A percentile compares a stretch with the other conserved stretches of the same genome.
Evolutionary conservation across 805 yeast species (phyloP).

Genomic region (Clavispora santaluciae): DNA sequence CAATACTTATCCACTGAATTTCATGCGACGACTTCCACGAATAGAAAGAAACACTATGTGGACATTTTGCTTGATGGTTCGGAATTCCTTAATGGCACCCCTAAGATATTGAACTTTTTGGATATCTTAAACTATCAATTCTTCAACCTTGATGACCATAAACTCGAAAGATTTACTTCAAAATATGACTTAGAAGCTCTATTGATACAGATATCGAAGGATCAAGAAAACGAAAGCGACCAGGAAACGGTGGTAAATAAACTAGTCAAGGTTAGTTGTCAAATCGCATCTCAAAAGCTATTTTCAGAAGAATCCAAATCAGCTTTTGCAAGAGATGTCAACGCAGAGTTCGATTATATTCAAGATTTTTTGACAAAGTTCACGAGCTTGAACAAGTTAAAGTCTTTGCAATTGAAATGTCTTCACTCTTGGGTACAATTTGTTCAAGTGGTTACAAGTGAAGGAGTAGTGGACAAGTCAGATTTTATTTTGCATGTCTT

Average conservation of each 20-base stretch:
- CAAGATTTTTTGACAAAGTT: constrained; percentile 40
- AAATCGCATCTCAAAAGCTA: constrained; percentile 13
- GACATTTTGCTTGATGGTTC: constrained; percentile 47
- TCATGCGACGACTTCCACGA: constrained; percentile 48
- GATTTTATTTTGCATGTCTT: constrained; percentile 72
- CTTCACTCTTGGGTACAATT: constrained; percentile 82
- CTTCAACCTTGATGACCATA: constrained; percentile 38
- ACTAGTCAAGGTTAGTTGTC: constrained; percentile 19
- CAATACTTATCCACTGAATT: constrained; percentile 70
- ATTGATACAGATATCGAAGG: constrained; percentile 30
- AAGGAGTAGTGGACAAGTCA: constrained; percentile 35
- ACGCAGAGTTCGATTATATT: constrained; percentile 23
- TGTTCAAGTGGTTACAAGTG: constrained; percentile 67
- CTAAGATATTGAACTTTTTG: constrained; percentile 62
- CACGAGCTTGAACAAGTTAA: constrained; percentile 43
- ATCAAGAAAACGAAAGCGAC: constrained; percentile 3
- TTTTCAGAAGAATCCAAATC: constrained; percentile 17
- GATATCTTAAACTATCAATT: constrained; percentile 59
- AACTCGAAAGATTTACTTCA: constrained; percentile 22
- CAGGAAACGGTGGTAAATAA: constrained; percentile 18
- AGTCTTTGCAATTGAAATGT: constrained; percentile 51
- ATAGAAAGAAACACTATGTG: constrained; percentile 50
- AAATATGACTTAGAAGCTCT: constrained; percentile 31
- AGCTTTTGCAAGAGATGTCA: constrained; percentile 22
- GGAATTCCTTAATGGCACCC: constrained; percentile 53